Conservation (phyloP, 2,329 filamentous ascomycete species). For the Rhinocladiella mackenziei region DNA sequence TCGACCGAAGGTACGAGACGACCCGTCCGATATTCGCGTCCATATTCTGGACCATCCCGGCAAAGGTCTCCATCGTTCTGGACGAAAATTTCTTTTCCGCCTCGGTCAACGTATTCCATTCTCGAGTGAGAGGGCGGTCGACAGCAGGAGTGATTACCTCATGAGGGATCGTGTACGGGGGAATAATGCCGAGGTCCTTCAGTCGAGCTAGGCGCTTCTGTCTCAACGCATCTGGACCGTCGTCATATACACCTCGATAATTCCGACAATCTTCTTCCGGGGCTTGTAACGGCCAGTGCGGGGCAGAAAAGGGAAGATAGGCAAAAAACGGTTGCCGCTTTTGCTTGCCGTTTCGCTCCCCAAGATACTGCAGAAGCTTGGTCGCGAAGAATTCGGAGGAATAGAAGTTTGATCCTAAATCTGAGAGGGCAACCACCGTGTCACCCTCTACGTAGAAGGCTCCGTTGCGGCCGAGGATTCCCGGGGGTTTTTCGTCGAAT, state of each 20-base stretch:
- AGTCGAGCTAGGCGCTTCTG: constrained; percentile 51
- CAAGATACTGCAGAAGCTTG: constrained; percentile 16
- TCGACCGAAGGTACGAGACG: constrained; percentile 32
- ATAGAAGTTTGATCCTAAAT: constrained; percentile 16
- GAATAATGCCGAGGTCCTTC: constrained; percentile 55
- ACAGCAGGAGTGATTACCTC: constrained; percentile 35
- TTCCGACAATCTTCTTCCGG: constrained; percentile 53
- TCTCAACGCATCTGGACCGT: constrained; percentile 56
- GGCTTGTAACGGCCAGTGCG: constrained; percentile 61
- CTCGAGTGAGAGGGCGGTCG: constrained; percentile 11
- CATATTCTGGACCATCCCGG: constrained; percentile 37
- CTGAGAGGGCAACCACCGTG: constrained; percentile 1
- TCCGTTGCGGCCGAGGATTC: constrained; percentile 9
- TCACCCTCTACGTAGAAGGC: constrained; percentile 17
- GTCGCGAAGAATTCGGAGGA: constrained; percentile 16
- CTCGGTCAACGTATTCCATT: constrained; percentile 15
- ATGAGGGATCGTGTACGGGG: constrained; percentile 45
- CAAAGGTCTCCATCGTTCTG: constrained; percentile 36
- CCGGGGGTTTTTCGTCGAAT: constrained; percentile 12
- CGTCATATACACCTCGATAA: constrained; percentile 58
- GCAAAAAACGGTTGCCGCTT: constrained; percentile 22
- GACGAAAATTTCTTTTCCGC: constrained; percentile 17
- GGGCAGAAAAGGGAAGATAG: constrained; percentile 53
- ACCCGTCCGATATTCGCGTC: constrained; percentile 36
- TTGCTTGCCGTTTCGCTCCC: constrained; percentile 20